Evolutionary conservation across 169 alveolate species (phyloP).

Genomic region (Cryptosporidium ryanae): DNA sequence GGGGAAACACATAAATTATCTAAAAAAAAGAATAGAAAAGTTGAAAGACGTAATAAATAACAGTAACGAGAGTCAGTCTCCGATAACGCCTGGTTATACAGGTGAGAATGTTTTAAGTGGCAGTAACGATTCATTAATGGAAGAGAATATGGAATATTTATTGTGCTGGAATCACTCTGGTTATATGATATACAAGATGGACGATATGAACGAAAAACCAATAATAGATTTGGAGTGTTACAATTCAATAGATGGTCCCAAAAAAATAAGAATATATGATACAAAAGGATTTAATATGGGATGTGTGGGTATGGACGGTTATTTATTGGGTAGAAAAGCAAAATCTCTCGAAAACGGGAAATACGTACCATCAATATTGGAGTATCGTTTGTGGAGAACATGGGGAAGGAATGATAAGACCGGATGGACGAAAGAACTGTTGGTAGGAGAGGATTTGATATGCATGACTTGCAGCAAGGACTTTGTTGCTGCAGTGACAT

Average conservation of each 20-base stretch:
- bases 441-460: slow-evolving; percentile 39
- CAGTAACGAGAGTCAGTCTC: slow-evolving; percentile 18
- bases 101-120: slow-evolving; percentile 14
- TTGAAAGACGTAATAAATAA: slow-evolving; percentile 9
- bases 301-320: slow-evolving; percentile 59
- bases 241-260: slow-evolving; percentile 67
- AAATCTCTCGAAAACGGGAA: slow-evolving; percentile 51
- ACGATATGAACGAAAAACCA: slow-evolving; percentile 46
- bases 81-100: slow-evolving; percentile 53
- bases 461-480: slow-evolving; percentile 59
- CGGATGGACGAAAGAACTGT: slow-evolving; percentile 53
- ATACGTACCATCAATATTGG: slow-evolving; percentile 26
- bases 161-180: slow-evolving; percentile 71
- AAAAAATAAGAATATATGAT: slow-evolving; percentile 50
- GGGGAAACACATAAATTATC: slow-evolving; percentile 35
- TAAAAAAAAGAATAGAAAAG: slow-evolving; percentile 41
- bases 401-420: slow-evolving; percentile 74
- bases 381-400: slow-evolving; percentile 61
- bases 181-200: slow-evolving; percentile 25
- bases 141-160: slow-evolving; percentile 55
- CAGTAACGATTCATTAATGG: slow-evolving; percentile 23
- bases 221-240: slow-evolving; percentile 63
- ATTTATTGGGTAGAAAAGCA: slow-evolving; percentile 54
- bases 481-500: slow-evolving; percentile 57
- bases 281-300: slow-evolving; percentile 67